Evolutionary conservation across 2,329 filamentous ascomycete genomes (phyloP).

Genomic region (Emmonsia crescens): DNA sequence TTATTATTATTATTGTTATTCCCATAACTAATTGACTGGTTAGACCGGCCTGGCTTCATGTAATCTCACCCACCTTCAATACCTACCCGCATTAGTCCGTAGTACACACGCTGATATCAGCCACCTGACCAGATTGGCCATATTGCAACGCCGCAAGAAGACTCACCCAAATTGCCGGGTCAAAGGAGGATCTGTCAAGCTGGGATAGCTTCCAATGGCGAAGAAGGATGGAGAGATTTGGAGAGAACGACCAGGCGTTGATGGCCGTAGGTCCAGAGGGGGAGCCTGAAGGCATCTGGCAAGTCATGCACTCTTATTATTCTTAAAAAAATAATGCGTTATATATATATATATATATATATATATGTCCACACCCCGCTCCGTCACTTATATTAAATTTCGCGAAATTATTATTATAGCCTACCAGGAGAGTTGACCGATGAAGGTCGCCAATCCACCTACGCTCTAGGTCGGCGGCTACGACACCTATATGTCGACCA

Average conservation of each 20-base stretch:
- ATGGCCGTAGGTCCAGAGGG: slow-evolving; percentile 57
- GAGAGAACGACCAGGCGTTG: slow-evolving; percentile 55
- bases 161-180: slow-evolving; percentile 52
- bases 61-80: slow-evolving; percentile 18
- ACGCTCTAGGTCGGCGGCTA: slow-evolving; percentile 55
- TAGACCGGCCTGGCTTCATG: slow-evolving; percentile 41
- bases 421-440: slow-evolving; percentile 60
- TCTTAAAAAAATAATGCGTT: neutral
- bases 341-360: no score
- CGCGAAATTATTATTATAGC: slow-evolving; percentile 24
- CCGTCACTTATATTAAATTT: slow-evolving; percentile 2
- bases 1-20: no score
- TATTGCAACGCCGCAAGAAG: slow-evolving; percentile 73
- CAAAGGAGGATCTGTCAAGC: slow-evolving; percentile 39
- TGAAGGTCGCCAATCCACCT: slow-evolving; percentile 60
- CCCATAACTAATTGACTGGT: slow-evolving; percentile 13
- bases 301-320: slow-evolving; percentile 29
- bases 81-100: neutral
- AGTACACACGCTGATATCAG: slow-evolving; percentile 1
- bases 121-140: slow-evolving; percentile 56
- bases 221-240: slow-evolving; percentile 75
- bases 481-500: slow-evolving; percentile 64
- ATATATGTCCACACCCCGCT: no score
- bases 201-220: slow-evolving; percentile 54
- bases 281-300: slow-evolving; percentile 72